These are phyloP conservation scores for Daphne laureola DNA, from an alignment of 441 rosid species.

Conservation along the genomic window DNA sequence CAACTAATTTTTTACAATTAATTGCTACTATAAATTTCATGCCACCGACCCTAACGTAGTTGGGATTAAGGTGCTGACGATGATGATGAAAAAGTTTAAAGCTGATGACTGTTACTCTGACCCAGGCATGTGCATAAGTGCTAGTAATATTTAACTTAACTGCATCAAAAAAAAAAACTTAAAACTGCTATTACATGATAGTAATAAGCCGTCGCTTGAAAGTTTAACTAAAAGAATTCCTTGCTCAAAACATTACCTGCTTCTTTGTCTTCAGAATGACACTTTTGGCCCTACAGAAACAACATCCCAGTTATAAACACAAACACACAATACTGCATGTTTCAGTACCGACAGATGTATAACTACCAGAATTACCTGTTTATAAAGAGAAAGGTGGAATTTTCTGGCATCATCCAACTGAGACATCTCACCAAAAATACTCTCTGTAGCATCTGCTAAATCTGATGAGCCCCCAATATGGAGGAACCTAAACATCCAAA, in stretches of 20 bases:
- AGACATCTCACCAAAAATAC: conserved; percentile 46
- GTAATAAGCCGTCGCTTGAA: no score
- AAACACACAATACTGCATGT: neutral
- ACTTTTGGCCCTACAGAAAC: conserved; percentile 17
- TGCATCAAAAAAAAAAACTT: no score
- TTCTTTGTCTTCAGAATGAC: conserved; percentile 9
- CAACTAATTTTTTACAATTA: no score
- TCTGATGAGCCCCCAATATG: conserved; percentile 32
- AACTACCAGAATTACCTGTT: conserved; percentile 29
- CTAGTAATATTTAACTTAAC: no score
- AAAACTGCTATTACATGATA: no score
- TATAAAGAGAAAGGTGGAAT: conserved; percentile 47
- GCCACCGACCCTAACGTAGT: no score
- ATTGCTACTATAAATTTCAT: no score
- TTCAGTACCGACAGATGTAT: neutral
- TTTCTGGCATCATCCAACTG: conserved; percentile 60
- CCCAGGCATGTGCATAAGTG: neutral
- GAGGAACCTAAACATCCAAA: conserved; percentile 35
- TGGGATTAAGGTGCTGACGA: no score
- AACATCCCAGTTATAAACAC: conserved; percentile 4
- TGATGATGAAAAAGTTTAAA: no score
- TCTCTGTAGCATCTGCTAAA: conserved; percentile 27
- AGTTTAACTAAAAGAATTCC: no score
- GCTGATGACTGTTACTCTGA: neutral
- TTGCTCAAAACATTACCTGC: conserved; percentile 9